Conservation (phyloP, 73 alveolate genomes). For the Durusdinium trenchii region DNA sequence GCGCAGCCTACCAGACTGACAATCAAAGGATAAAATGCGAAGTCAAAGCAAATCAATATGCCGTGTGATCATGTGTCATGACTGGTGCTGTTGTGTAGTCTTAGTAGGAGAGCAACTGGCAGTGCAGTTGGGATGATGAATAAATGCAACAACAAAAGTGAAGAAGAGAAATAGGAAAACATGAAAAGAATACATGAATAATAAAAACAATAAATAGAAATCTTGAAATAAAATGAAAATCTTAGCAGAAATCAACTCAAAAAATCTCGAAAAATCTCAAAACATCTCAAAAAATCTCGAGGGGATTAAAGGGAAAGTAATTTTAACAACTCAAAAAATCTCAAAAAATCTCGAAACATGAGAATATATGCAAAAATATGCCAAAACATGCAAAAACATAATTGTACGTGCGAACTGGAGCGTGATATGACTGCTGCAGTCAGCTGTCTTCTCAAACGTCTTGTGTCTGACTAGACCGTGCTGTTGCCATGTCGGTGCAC, state of each 20-base stretch:
- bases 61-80: neutral
- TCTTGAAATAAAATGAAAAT: too few species aligned
- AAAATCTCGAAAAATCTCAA: neutral
- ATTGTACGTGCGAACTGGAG: neutral
- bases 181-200: too few species aligned
- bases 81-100: too few species aligned
- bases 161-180: too few species aligned
- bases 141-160: too few species aligned
- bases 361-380: too few species aligned
- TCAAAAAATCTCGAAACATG: neutral
- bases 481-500: neutral
- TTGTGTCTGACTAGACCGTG: neutral
- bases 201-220: too few species aligned
- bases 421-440: neutral
- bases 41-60: neutral
- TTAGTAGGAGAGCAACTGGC: too few species aligned
- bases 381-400: neutral
- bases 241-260: neutral
- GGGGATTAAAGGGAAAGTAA: neutral
- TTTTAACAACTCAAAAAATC: neutral
- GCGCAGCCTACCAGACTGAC: neutral
- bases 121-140: too few species aligned
- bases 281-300: neutral
- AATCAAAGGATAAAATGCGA: neutral
- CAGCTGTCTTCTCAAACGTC: neutral